Evolutionary conservation across 2,329 filamentous ascomycete genomes (phyloP), one percentile per base, ranked within the genome.

Genomic region (Claviceps digitariae): DNA sequence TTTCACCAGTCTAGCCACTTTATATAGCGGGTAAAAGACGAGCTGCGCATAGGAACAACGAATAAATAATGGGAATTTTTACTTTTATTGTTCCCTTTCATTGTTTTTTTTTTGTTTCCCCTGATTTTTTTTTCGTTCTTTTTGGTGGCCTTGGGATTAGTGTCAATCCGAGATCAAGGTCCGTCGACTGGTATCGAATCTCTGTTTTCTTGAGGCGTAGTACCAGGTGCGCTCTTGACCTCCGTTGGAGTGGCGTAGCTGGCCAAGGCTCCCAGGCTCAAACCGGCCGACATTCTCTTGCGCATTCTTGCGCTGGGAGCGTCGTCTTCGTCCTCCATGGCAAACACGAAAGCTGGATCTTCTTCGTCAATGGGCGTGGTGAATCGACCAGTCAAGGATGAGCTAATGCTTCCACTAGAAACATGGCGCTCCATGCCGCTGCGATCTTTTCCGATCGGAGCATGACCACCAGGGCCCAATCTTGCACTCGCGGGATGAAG

Each of bases 351-450:
- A 27, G 79, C 75, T 4, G 77, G 72, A 53, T 83, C 79, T 59
- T 84, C 81, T 61, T 83, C 81, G 55, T 83, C 80, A 56, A 84
- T 83, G 3, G 80, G 80, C 1, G 79, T 83, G 1, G 80, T 80
- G 62, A 82, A 82, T 17, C 81, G 71, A 21, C 77, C 78, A 41
- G 73, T 78, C 41, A 69, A 68, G 21, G 68, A 74, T 48, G 77
- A 79, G 58, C 75, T 72, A 59, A 81, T 75, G 58, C 79, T 82
- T 31, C 74, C 74, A 53, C 74, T 80, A 59, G 79, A 83, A 38
- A 81, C 72, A 62, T 82, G 79, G 48, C 79, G 73, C 60, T 83
- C 79, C 52, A 73, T 69, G 13, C 64, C 63, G 53, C 64, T 64
- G 53, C 74, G 69, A 43, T 72, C 66, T 55, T 67, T 67, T 50